Conservation (phyloP, 257 asterid genomes). For the Anisodus acutangulus region DNA sequence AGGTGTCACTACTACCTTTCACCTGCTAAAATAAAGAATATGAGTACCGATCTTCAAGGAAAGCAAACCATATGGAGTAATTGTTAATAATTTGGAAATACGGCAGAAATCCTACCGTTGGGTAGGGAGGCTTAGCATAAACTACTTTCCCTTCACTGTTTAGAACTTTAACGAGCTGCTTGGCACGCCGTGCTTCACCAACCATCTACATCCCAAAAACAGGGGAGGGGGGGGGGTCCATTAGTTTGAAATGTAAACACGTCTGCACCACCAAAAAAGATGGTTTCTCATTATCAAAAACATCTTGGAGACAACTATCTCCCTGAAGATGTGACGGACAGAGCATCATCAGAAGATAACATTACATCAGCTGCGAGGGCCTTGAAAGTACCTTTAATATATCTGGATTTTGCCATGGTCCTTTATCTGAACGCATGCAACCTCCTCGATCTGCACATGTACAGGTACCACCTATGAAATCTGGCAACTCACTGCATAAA, state of each 20-base stretch:
- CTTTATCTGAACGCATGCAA: slow-evolving; percentile 93
- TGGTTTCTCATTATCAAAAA: not conserved
- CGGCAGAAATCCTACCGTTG: slow-evolving; percentile 51
- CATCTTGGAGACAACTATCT: not conserved
- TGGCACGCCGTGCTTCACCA: slow-evolving; percentile 80
- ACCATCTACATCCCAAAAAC: slow-evolving; percentile 68
- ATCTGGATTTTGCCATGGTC: slow-evolving; percentile 96
- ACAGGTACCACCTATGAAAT: slow-evolving; percentile 89
- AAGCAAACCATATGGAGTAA: slow-evolving; percentile 14
- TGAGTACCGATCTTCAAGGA: slow-evolving; percentile 29
- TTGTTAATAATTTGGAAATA: slow-evolving; percentile 18
- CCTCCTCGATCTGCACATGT: slow-evolving; percentile 87
- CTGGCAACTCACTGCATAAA: slow-evolving; percentile 82
- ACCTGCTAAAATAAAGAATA: slow-evolving; percentile 47
- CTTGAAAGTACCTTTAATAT: slow-evolving; percentile 68
- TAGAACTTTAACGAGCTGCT: slow-evolving; percentile 90
- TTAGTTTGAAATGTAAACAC: not conserved
- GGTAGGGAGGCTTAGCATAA: slow-evolving; percentile 87
- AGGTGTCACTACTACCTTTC: slow-evolving; percentile 93
- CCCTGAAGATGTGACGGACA: not conserved
- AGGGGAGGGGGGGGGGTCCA: slow-evolving; percentile 17
- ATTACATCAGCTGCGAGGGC: not conserved
- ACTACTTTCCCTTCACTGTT: slow-evolving; percentile 96
- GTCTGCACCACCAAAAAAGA: not conserved
- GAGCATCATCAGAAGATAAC: not conserved